Conservation (phyloP, 2,329 filamentous ascomycete genomes). For the Hymenotorrendiella dingleyae region DNA sequence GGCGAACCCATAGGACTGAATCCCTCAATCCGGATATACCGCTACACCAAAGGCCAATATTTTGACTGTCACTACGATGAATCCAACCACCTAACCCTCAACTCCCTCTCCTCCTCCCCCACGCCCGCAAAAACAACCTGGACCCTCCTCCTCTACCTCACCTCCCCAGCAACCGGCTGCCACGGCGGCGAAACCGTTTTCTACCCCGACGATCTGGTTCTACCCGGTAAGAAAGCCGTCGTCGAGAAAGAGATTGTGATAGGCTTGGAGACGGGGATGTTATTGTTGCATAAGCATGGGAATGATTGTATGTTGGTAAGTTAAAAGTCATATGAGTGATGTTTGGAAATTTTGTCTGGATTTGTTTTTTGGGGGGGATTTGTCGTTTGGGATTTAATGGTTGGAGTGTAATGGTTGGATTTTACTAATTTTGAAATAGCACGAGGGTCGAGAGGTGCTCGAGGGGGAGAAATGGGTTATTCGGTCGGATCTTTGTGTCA, state of each 20-base stretch:
- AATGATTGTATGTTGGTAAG: conserved; percentile 74
- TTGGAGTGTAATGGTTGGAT: no score
- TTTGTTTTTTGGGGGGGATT: background rate
- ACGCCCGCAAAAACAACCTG: conserved; percentile 70
- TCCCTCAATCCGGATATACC: conserved; percentile 83
- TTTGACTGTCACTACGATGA: conserved; percentile 96
- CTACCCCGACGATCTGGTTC: conserved; percentile 70
- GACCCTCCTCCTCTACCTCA: conserved; percentile 86
- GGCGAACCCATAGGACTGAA: conserved; percentile 80
- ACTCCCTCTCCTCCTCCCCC: conserved; percentile 35
- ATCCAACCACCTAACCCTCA: conserved; percentile 65
- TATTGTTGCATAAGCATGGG: conserved; percentile 82
- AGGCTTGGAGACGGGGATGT: conserved; percentile 74
- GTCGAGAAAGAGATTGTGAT: conserved; percentile 61
- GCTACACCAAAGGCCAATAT: conserved; percentile 80
- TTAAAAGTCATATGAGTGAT: no score
- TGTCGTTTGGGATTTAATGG: background rate
- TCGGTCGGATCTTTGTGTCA: conserved; percentile 72
- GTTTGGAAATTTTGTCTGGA: no score
- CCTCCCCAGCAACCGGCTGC: conserved; percentile 67
- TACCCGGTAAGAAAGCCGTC: conserved; percentile 37
- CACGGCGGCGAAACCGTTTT: conserved; percentile 87
- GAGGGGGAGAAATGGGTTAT: conserved; percentile 89
- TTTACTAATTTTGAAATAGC: no score
- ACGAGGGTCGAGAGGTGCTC: conserved; percentile 76